Conservation (phyloP, 768 basidiomycete species). For the Trametes gibbosa region DNA sequence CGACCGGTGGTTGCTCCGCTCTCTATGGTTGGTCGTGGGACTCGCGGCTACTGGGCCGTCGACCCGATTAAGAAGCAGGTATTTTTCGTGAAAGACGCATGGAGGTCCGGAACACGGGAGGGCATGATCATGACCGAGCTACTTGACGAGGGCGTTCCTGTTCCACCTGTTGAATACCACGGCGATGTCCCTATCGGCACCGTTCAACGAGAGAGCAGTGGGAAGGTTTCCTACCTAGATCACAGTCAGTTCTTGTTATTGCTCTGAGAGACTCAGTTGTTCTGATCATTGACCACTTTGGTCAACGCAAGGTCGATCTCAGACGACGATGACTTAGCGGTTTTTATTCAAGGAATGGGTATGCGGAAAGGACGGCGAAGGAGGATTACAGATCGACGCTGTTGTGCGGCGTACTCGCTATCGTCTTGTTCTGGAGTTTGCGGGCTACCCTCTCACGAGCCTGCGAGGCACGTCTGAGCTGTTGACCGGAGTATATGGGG, state of each 20-base stretch:
- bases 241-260: neutral
- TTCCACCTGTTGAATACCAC: neutral
- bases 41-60: slow-evolving; percentile 14
- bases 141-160: neutral
- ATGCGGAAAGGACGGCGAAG: neutral
- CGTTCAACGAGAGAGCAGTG: neutral
- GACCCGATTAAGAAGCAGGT: neutral
- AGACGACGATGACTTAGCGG: neutral
- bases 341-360: neutral
- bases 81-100: slow-evolving; percentile 14
- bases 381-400: neutral
- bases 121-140: neutral
- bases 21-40: neutral
- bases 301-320: neutral
- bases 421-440: neutral
- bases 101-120: neutral
- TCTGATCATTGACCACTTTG: too few relatives aligned
- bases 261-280: neutral
- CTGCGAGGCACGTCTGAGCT: neutral
- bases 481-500: neutral
- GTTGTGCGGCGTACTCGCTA: neutral
- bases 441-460: neutral
- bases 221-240: neutral
- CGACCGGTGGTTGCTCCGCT: neutral
- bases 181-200: slow-evolving; percentile 1